Percentiles rank a stretch among this genome's conserved stretches.
Evolutionary conservation across 2,329 filamentous ascomycete species (phyloP).

Genomic region (Talaromyces sp.): DNA sequence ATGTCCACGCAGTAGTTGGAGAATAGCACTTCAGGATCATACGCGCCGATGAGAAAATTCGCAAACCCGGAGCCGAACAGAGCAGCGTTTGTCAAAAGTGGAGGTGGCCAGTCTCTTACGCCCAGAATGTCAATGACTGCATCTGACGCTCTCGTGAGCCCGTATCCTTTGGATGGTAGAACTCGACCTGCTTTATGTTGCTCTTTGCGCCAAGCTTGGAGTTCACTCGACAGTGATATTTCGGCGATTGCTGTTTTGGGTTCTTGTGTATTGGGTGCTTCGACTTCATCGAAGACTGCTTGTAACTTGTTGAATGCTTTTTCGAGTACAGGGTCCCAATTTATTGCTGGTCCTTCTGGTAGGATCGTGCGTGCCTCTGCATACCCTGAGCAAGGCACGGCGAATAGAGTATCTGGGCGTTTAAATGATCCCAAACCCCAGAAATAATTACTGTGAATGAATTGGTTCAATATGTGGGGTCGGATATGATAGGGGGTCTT

Average conservation of each 20-base stretch:
- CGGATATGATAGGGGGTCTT: not conserved
- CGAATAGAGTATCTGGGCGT: not conserved
- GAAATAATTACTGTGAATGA: slow-evolving; percentile 1
- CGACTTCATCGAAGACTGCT: not conserved
- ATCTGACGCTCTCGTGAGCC: slow-evolving; percentile 12
- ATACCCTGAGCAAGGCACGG: not conserved
- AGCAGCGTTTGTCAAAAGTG: slow-evolving; percentile 17
- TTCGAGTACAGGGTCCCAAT: not conserved
- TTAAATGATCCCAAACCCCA: not conserved
- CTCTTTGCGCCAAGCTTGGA: slow-evolving; percentile 13
- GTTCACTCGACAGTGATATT: slow-evolving; percentile 9
- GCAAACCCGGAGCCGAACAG: slow-evolving; percentile 19
- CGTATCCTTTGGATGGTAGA: slow-evolving; percentile 15
- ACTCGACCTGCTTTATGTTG: slow-evolving; percentile 12
- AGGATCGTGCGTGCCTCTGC: not conserved
- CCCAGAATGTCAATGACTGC: slow-evolving; percentile 7
- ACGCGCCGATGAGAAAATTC: slow-evolving; percentile 19
- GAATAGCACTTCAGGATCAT: slow-evolving; percentile 19
- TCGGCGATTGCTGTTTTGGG: not conserved
- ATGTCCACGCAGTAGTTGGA: slow-evolving; percentile 22
- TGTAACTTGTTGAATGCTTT: not conserved
- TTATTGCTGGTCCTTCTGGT: not conserved
- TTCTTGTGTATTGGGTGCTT: not conserved
- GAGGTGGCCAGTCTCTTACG: slow-evolving; percentile 15
- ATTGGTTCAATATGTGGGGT: not conserved